phyloP scores from a whole-genome alignment of 2,329 filamentous ascomycete species.

The Xylariaceae sp. region DNA sequence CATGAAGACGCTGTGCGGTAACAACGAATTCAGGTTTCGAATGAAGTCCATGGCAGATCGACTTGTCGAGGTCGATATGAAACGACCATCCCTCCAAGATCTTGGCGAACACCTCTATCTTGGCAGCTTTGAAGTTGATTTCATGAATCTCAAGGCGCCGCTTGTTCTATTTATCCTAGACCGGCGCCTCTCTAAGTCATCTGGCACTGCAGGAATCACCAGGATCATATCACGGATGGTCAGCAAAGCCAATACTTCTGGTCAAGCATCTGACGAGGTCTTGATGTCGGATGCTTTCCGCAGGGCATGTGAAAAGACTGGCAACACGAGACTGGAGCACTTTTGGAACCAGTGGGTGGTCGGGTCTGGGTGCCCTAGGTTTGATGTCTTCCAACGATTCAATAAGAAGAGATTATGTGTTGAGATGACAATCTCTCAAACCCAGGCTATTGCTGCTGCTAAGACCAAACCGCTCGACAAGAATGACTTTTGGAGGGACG shows the following conservation, averaged over 20 bases:
- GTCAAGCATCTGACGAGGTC: conserved; percentile 66
- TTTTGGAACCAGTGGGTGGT: conserved; percentile 96
- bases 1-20: conserved; percentile 86
- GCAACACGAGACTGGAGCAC: conserved; percentile 80
- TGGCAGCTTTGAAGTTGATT: conserved; percentile 84
- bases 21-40: conserved; percentile 91
- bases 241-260: conserved; percentile 75
- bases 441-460: conserved; percentile 53
- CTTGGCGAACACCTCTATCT: conserved; percentile 78
- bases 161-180: conserved; percentile 93
- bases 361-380: conserved; percentile 84
- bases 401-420: conserved; percentile 98
- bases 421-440: conserved; percentile 85
- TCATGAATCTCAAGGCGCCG: conserved; percentile 87
- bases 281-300: conserved; percentile 77
- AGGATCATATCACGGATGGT: conserved; percentile 86
- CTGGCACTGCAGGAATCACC: conserved; percentile 79
- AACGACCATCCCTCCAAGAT: conserved; percentile 79
- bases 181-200: conserved; percentile 84
- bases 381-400: conserved; percentile 84
- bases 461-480: conserved; percentile 63
- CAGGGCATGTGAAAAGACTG: conserved; percentile 82
- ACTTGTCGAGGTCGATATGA: conserved; percentile 79
- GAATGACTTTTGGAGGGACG: conserved; percentile 78
- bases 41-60: conserved; percentile 84